Evolutionary conservation across 2,329 filamentous ascomycete species (phyloP), one percentile per base, ranked within the genome.

Genomic region (Beauveria brongniartii): DNA sequence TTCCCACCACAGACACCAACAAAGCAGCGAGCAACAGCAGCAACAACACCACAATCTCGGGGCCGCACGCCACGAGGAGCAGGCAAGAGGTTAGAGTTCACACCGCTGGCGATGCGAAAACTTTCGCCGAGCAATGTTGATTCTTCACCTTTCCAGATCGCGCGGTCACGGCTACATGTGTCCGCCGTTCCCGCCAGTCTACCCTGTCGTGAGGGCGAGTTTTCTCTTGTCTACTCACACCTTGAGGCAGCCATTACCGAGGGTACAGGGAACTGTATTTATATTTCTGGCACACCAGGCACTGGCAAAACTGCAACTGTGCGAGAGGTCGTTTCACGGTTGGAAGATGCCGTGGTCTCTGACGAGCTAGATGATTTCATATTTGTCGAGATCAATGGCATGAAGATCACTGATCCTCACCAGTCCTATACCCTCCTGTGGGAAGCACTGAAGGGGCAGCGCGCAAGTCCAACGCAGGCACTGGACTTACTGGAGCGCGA

Each of bases 351-450:
- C 0, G 94, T 97, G 1, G 82, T 85, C 53, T 86, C 88, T 8
- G 94, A 99, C 69, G 93, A 97, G 73, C 82, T 99, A 47, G 94
- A 99, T 69, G 93, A 97, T 71, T 99, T 99, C 73, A 96, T 97
- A 62, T 99, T 99, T 67, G 92, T 99, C 64, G 94, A 99, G 74
- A 97, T 99, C 76, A 99, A 99, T 74, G 95, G 94, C 66, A 97
- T 99, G 94, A 99, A 99, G 77, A 92, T 99, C 67, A 96, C 94
- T 0, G 94, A 99, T 71, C 93, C 94, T 0, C 92, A 97, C 70
- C 94, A 99, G 73, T 92, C 94, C 0, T 99, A 99, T 74, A 89
- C 91, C 2, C 77, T 99, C 22, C 82, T 99, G 1, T 99, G 95
- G 95, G 92, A 99, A 76, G 93, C 94, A 0, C 79, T 99, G 63